A percentile compares a stretch with the other conserved stretches of the same genome.
phyloP scores from a whole-genome alignment of 176 grass and related monocot species.

The Carex littledalei region DNA sequence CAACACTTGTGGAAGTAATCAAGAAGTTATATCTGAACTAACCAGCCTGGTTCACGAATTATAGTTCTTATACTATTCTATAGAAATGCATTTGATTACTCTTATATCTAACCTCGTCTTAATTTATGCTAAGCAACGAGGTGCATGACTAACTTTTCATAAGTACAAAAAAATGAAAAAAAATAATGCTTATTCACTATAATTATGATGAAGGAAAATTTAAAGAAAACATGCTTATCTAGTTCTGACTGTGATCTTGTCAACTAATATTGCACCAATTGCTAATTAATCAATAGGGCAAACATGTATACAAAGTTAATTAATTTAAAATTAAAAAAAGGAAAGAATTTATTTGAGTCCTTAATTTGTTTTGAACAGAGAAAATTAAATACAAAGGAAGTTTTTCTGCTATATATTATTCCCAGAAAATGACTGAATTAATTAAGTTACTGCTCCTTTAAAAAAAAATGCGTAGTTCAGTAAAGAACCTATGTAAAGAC shows the following conservation, averaged over 20 bases:
- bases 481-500: neutral
- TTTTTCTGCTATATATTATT: neutral
- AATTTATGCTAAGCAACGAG: neutral
- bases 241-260: neutral
- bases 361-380: neutral
- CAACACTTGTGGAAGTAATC: neutral
- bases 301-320: neutral
- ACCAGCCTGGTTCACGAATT: neutral
- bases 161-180: neutral
- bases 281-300: neutral
- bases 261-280: neutral
- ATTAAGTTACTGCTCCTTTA: neutral
- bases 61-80: neutral
- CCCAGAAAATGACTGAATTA: neutral
- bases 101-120: neutral
- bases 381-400: neutral
- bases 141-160: neutral
- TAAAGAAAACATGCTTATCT: neutral
- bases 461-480: neutral
- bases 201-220: neutral
- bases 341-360: neutral
- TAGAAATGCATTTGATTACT: neutral
- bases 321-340: neutral
- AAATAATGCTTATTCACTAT: neutral
- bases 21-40: neutral